Evolutionary conservation across 2,329 filamentous ascomycete species (phyloP).

Genomic region (Aspergillus ustus): DNA sequence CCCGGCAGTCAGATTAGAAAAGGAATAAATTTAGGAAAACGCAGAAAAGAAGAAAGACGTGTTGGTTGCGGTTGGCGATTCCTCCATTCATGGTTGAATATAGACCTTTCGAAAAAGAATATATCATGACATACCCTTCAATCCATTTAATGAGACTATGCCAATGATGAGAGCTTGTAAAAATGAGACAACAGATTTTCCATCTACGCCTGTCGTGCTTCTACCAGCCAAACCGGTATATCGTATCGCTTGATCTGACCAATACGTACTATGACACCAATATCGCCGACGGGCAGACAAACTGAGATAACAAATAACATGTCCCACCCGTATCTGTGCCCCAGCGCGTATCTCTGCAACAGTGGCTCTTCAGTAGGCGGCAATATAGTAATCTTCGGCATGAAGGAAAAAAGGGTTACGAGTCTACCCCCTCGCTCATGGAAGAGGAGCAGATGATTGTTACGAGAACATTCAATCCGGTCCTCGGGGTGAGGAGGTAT

Average conservation of each 20-base stretch:
- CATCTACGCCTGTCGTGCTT: background rate
- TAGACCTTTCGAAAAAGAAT: slow-evolving; percentile 10
- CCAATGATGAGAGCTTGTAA: background rate
- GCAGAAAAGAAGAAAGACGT: slow-evolving; percentile 27
- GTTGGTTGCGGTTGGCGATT: background rate
- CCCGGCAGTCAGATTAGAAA: slow-evolving; percentile 86
- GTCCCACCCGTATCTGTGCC: slow-evolving; percentile 73
- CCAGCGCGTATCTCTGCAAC: slow-evolving; percentile 61
- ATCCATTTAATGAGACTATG: slow-evolving; percentile 5
- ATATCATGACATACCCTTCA: slow-evolving; percentile 18
- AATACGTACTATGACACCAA: background rate
- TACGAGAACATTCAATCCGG: slow-evolving; percentile 31
- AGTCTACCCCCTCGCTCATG: slow-evolving; percentile 52
- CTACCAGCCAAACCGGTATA: background rate
- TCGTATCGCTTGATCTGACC: background rate
- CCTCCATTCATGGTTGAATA: slow-evolving; percentile 14
- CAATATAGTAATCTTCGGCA: slow-evolving; percentile 41
- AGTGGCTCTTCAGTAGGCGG: slow-evolving; percentile 68
- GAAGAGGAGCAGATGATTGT: slow-evolving; percentile 28
- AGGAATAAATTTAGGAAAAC: slow-evolving; percentile 62
- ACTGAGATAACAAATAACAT: slow-evolving; percentile 34
- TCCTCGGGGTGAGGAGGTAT: slow-evolving; percentile 48
- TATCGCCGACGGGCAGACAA: background rate
- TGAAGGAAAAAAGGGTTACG: slow-evolving; percentile 25
- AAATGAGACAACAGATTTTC: background rate